Evolutionary conservation across 163 green algal species (phyloP).

Genomic region (Smithsoniella earleae): DNA sequence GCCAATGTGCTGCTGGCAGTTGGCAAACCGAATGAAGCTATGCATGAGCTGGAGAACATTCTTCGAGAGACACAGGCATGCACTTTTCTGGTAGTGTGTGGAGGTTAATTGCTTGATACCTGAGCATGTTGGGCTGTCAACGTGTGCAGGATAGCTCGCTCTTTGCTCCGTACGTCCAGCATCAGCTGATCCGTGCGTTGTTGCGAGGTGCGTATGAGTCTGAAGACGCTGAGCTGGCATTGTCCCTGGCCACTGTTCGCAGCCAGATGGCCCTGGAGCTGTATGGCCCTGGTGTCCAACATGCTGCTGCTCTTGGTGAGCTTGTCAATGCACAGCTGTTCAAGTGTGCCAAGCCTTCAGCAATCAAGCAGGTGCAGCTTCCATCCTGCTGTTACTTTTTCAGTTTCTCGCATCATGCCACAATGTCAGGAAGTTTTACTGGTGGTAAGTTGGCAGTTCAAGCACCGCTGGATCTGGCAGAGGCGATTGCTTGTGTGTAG

Average conservation of each 20-base stretch:
- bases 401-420: too few relatives aligned
- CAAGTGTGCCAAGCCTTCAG: slow-evolving; percentile 24
- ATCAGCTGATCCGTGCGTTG: background rate
- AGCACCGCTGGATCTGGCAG: too few relatives aligned
- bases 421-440: too few relatives aligned
- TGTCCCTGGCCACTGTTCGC: slow-evolving; percentile 29
- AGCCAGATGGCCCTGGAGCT: slow-evolving; percentile 28
- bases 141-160: slow-evolving; percentile 16
- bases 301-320: slow-evolving; percentile 9
- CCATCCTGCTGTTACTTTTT: too few relatives aligned
- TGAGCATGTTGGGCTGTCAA: too few relatives aligned
- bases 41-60: background rate
- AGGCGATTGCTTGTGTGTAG: slow-evolving; percentile 4
- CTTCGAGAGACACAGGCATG: slow-evolving; percentile 10
- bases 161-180: slow-evolving; percentile 7
- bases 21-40: background rate
- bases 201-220: background rate
- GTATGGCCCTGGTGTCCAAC: slow-evolving; percentile 18
- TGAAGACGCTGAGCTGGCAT: slow-evolving; percentile 3
- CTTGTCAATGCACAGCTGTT: slow-evolving; percentile 24
- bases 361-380: slow-evolving; percentile 29
- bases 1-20: slow-evolving; percentile 10
- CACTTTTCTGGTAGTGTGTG: too few relatives aligned
- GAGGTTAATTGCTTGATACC: too few relatives aligned
- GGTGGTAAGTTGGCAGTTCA: too few relatives aligned